A percentile compares a stretch with the other conserved stretches of the same genome.
Evolutionary conservation across 1,284 basidiomycete species (phyloP).

Genomic region (Cystobasidium sp.): DNA sequence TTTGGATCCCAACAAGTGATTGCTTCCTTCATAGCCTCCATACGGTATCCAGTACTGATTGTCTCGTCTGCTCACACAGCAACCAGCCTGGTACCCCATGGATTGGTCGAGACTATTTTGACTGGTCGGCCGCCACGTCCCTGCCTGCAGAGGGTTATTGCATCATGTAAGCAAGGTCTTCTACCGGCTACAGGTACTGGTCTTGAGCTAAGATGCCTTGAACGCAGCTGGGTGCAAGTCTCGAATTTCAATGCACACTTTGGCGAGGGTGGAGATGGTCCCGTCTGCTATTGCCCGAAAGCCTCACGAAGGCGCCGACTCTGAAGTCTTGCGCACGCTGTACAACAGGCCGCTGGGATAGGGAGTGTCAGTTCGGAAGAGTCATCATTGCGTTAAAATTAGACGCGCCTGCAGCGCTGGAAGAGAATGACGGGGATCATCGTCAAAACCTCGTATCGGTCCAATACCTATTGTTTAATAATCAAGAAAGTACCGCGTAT

Average conservation of each 20-base stretch:
- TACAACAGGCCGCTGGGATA: too few relatives aligned
- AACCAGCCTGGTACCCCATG: slow-evolving; percentile 29
- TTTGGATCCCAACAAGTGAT: slow-evolving; percentile 39
- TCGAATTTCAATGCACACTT: slow-evolving; percentile 32
- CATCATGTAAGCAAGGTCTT: slow-evolving; percentile 32
- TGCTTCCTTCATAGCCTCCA: too few relatives aligned
- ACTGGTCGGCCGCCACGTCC: background rate
- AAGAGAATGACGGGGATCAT: too few relatives aligned
- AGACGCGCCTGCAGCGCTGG: too few relatives aligned
- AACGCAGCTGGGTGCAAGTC: slow-evolving; percentile 9
- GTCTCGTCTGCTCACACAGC: too few relatives aligned
- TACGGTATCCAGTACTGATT: too few relatives aligned
- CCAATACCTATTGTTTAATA: too few relatives aligned
- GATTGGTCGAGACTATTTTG: slow-evolving; percentile 20
- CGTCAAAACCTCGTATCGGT: too few relatives aligned
- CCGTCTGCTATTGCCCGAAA: slow-evolving; percentile 25
- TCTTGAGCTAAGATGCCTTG: background rate
- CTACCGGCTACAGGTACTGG: too few relatives aligned
- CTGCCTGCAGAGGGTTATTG: slow-evolving; percentile 32
- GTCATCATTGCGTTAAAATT: too few relatives aligned
- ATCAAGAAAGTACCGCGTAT: too few relatives aligned
- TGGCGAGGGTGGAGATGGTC: slow-evolving; percentile 28
- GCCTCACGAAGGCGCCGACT: background rate
- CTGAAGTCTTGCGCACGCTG: background rate
- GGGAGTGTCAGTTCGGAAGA: too few relatives aligned